Evolutionary conservation across 495 filamentous ascomycete species (phyloP).

Genomic region (Clavariopsis aquatica): DNA sequence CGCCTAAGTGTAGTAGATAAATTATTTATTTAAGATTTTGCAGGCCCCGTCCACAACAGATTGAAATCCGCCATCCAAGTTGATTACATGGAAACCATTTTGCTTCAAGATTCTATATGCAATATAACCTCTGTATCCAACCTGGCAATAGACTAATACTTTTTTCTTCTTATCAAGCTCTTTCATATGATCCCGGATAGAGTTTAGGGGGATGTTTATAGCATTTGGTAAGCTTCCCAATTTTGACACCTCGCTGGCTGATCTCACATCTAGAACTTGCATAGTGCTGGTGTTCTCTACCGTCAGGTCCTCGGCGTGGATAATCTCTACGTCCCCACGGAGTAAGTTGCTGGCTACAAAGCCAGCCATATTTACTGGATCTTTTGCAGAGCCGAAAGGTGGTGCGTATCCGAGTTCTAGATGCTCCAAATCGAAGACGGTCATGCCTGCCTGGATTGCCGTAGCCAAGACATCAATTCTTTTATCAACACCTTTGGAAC

Average conservation of each 20-base stretch:
- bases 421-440: slow-evolving; percentile 43
- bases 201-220: slow-evolving; percentile 35
- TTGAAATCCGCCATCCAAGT: slow-evolving; percentile 43
- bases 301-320: slow-evolving; percentile 39
- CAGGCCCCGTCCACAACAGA: slow-evolving; percentile 5
- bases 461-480: slow-evolving; percentile 42
- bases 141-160: slow-evolving; percentile 30
- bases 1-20: no score
- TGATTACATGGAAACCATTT: slow-evolving; percentile 40
- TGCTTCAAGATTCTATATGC: slow-evolving; percentile 42
- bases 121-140: slow-evolving; percentile 41
- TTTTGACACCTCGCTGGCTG: slow-evolving; percentile 31
- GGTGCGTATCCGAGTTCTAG: slow-evolving; percentile 44
- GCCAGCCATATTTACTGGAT: slow-evolving; percentile 45
- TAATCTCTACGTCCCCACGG: slow-evolving; percentile 39
- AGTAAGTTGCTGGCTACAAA: slow-evolving; percentile 40
- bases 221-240: slow-evolving; percentile 34
- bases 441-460: slow-evolving; percentile 41
- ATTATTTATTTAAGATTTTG: not conserved
- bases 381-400: slow-evolving; percentile 44
- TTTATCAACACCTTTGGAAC: slow-evolving; percentile 40
- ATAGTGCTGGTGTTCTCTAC: not conserved
- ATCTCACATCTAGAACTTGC: slow-evolving; percentile 41
- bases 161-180: slow-evolving; percentile 31
- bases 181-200: slow-evolving; percentile 28